Evolutionary conservation across 2,329 filamentous ascomycete genomes (phyloP).

Genomic region (Coniochaeta prunicola): DNA sequence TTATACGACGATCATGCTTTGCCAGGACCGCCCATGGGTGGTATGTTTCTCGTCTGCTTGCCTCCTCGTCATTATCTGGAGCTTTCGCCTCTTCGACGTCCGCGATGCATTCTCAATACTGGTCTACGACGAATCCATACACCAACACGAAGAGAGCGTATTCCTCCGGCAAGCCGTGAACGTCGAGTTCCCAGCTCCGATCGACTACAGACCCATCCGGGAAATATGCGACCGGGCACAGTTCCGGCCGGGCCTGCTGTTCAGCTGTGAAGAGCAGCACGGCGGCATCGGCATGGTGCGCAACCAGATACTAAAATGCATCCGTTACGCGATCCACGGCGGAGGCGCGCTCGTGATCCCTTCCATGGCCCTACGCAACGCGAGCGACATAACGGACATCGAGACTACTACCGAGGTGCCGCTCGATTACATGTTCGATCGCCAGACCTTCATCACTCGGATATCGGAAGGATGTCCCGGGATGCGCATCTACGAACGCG

Average conservation of each 20-base stretch:
- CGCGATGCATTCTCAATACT: neutral
- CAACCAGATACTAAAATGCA: conserved; percentile 32
- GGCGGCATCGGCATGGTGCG: conserved; percentile 31
- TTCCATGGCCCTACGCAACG: conserved; percentile 25
- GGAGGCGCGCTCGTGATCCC: conserved; percentile 28
- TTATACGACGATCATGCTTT: neutral
- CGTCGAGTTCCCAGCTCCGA: conserved; percentile 26
- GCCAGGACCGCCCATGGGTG: neutral
- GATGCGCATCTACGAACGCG: conserved; percentile 18
- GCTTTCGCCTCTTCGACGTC: conserved; percentile 1
- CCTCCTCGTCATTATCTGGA: neutral
- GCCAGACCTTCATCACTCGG: conserved; percentile 15
- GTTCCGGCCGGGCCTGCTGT: conserved; percentile 27
- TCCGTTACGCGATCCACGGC: conserved; percentile 29
- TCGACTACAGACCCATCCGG: conserved; percentile 25
- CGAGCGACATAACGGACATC: conserved; percentile 22
- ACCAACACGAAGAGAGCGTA: conserved; percentile 7
- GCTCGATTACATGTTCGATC: conserved; percentile 21
- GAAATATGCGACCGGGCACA: conserved; percentile 21
- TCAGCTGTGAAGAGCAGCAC: conserved; percentile 30
- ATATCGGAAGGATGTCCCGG: conserved; percentile 19
- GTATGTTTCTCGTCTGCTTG: neutral
- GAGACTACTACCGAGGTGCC: conserved; percentile 19
- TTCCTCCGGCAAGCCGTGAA: conserved; percentile 18
- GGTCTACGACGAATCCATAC: neutral